Evolutionary conservation across 1,139 yeast genomes (phyloP).

Genomic region (Lodderomyces elongisporus): DNA sequence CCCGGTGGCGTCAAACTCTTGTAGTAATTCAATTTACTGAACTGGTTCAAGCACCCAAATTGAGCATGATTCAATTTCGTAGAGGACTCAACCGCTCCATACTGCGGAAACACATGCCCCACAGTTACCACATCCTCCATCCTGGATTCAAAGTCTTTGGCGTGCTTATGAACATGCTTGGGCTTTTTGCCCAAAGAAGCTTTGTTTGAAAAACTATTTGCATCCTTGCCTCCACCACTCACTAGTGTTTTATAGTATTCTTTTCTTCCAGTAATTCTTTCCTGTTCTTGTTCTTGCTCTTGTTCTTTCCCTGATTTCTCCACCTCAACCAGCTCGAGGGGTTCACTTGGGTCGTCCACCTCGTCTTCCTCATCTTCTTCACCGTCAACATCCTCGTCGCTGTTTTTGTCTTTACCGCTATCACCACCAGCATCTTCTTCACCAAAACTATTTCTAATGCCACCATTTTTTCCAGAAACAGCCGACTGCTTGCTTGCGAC

Average conservation of each 20-base stretch:
- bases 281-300: neutral
- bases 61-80: constrained; percentile 30
- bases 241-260: constrained; percentile 2
- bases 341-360: constrained; percentile 1
- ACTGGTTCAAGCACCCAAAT: constrained; percentile 32
- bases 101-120: constrained; percentile 40
- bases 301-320: constrained; percentile 1
- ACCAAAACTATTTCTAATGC: constrained; percentile 7
- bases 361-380: constrained; percentile 7
- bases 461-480: neutral
- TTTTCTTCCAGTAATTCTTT: neutral
- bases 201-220: no score
- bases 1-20: constrained; percentile 17
- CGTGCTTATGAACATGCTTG: constrained; percentile 6
- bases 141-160: constrained; percentile 1
- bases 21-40: constrained; percentile 36
- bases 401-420: constrained; percentile 8
- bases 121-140: constrained; percentile 27
- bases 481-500: neutral
- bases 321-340: neutral
- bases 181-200: neutral
- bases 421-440: constrained; percentile 9
- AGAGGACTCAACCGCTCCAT: constrained; percentile 29
- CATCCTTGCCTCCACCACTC: no score
- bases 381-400: constrained; percentile 8